These are phyloP conservation scores for barley (Hordeum vulgare) DNA, from an alignment of 176 grass and related monocot genomes.

Conservation along the genomic window MorexV3_pseudomolecules_assembly NC_058522.1:553928413-553928912, in stretches of 20 bases:
- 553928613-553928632: conserved; percentile 24
- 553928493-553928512: background rate
- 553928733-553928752: background rate
- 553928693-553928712: conserved; percentile 11
- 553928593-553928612: conserved; percentile 7
- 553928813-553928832: no score
- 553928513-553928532: background rate
- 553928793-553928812: no score
- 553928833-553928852: no score
- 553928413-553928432: background rate
- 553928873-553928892: no score
- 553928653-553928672: background rate
- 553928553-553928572: background rate
- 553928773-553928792: no score
- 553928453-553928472: no score
- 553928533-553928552: background rate
- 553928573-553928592: conserved; percentile 21
- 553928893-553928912: no score
- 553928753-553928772: no score
- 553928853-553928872: no score
- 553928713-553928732: background rate
- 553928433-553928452: no score
- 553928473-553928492: background rate
- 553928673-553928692: background rate
- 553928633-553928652: conserved; percentile 19